Percentiles rank a stretch among this genome's conserved stretches.
These are phyloP conservation scores for Jamesozyma hellenica DNA, from an alignment of 805 yeast genomes.

Conservation along the genomic window DNA sequence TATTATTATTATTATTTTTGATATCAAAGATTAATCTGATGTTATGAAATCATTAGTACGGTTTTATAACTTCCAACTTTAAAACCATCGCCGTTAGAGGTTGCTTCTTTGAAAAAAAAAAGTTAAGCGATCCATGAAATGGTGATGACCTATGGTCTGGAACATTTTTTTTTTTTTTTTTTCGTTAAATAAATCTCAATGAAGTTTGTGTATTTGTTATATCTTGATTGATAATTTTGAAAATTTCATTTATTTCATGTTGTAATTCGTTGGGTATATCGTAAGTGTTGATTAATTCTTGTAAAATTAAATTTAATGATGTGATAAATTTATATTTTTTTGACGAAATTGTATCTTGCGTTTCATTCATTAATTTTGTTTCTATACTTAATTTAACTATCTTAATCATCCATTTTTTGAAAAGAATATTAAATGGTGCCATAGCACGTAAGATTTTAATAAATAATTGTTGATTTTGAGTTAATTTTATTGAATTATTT, in stretches of 20 bases:
- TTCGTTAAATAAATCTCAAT: slow-evolving; percentile 12
- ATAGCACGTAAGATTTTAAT: slow-evolving; percentile 13
- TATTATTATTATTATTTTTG: not conserved
- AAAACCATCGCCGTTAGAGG: slow-evolving; percentile 99
- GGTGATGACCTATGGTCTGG: slow-evolving; percentile 93
- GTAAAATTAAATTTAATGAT: slow-evolving; percentile 18
- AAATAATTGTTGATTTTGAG: slow-evolving; percentile 15
- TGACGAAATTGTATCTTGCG: slow-evolving; percentile 4
- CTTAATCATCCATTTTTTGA: slow-evolving; percentile 10
- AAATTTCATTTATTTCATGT: slow-evolving; percentile 10
- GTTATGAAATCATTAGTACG: not conserved
- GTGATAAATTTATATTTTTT: slow-evolving; percentile 24
- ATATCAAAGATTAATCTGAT: slow-evolving; percentile 9
- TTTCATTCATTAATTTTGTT: slow-evolving; percentile 8
- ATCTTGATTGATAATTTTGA: slow-evolving; percentile 13
- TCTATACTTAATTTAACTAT: slow-evolving; percentile 23
- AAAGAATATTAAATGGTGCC: slow-evolving; percentile 5
- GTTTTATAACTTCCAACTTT: slow-evolving; percentile 47
- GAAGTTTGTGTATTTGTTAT: slow-evolving; percentile 23
- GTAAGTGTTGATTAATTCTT: slow-evolving; percentile 11
- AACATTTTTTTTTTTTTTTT: slow-evolving; percentile 34
- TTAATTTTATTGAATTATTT: not conserved
- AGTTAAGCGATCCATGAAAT: slow-evolving; percentile 78
- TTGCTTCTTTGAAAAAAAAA: slow-evolving; percentile 50
- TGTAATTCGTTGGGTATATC: slow-evolving; percentile 2